Evolutionary conservation across 2,329 filamentous ascomycete genomes (phyloP).

Genomic region (Penicillium sp.): DNA sequence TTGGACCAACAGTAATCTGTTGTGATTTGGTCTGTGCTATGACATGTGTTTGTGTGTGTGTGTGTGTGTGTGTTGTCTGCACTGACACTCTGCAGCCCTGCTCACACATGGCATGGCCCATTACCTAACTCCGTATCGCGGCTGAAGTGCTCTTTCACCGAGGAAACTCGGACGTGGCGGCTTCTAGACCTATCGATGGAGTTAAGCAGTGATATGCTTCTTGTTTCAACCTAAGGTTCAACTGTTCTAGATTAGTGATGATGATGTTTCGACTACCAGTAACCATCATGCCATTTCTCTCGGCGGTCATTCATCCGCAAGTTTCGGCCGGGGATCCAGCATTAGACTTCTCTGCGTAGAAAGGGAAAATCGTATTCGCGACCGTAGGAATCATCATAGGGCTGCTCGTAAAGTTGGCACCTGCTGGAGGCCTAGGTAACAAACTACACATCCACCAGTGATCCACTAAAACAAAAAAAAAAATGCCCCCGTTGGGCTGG

Average conservation of each 20-base stretch:
- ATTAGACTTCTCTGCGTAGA: background rate
- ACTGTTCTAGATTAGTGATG: background rate
- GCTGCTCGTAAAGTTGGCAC: conserved; percentile 1
- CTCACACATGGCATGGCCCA: background rate
- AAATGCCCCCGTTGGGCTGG: conserved; percentile 10
- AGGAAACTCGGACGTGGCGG: background rate
- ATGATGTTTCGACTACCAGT: background rate
- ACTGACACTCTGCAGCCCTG: background rate
- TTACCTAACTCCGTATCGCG: conserved; percentile 5
- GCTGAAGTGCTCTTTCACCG: conserved; percentile 3
- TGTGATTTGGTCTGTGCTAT: background rate
- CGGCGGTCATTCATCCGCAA: background rate
- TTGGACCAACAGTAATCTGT: background rate
- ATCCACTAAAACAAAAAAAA: background rate
- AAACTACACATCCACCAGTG: background rate
- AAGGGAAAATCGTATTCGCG: conserved; percentile 7
- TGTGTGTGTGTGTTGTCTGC: background rate
- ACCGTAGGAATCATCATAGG: background rate
- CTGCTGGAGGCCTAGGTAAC: background rate
- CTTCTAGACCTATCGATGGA: conserved; percentile 9
- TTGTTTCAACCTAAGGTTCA: background rate
- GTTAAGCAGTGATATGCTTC: background rate
- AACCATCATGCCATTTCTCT: background rate
- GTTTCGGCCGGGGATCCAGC: background rate
- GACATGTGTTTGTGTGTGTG: too few species aligned